These are phyloP conservation scores for Dactylella cylindrospora DNA, from an alignment of 2,329 filamentous ascomycete genomes.

Conservation along the genomic window DNA sequence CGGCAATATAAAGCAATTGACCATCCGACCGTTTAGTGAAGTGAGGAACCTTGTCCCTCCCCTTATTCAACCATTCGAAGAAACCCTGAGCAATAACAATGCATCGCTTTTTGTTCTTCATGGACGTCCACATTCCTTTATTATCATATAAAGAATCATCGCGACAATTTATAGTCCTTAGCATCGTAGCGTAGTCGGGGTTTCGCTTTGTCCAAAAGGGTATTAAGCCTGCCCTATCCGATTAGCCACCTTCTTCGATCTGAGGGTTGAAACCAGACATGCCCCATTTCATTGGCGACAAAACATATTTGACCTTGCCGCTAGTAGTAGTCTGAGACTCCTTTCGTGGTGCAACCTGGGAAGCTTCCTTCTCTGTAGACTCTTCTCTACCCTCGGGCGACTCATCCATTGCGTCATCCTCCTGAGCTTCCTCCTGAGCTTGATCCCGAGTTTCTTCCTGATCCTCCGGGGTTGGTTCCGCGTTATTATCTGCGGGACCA, in stretches of 20 bases:
- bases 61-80: constrained; percentile 90
- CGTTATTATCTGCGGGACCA: constrained; percentile 52
- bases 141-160: constrained; percentile 77
- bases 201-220: constrained; percentile 90
- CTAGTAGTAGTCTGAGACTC: neutral
- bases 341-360: constrained; percentile 8
- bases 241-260: neutral
- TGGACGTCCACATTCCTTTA: constrained; percentile 83
- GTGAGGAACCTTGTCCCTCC: constrained; percentile 76
- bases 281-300: constrained; percentile 94
- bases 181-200: constrained; percentile 72
- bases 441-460: constrained; percentile 45
- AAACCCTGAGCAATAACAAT: constrained; percentile 88
- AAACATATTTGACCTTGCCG: constrained; percentile 66
- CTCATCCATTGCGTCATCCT: constrained; percentile 39
- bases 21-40: constrained; percentile 81
- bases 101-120: constrained; percentile 88
- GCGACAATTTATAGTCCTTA: constrained; percentile 93
- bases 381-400: constrained; percentile 23
- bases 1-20: constrained; percentile 82
- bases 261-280: constrained; percentile 28
- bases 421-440: constrained; percentile 44
- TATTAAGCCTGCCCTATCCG: constrained; percentile 64
- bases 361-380: constrained; percentile 9
- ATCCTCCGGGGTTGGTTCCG: constrained; percentile 47